These are phyloP conservation scores for Sclerotinia borealis DNA, from an alignment of 2,329 filamentous ascomycete species.

Conservation along the genomic window DNA sequence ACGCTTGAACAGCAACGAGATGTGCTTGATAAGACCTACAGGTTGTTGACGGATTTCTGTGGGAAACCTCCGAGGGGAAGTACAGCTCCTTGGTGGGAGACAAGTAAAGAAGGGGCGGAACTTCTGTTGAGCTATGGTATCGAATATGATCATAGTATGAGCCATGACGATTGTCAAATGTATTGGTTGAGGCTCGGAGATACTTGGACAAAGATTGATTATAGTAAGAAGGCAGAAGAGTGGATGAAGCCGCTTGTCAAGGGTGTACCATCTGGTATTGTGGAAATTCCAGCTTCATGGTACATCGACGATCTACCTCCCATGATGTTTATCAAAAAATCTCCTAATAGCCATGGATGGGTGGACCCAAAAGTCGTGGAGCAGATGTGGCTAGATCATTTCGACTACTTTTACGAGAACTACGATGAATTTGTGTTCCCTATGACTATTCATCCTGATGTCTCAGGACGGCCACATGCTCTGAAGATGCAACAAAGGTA, in stretches of 20 bases:
- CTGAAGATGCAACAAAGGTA: constrained; percentile 67
- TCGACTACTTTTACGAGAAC: constrained; percentile 70
- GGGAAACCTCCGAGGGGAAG: constrained; percentile 67
- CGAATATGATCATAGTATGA: constrained; percentile 64
- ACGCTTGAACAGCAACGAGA: constrained; percentile 68
- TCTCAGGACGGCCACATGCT: constrained; percentile 65
- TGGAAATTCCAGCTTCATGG: constrained; percentile 62
- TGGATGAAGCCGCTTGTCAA: constrained; percentile 62
- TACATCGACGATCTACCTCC: constrained; percentile 56
- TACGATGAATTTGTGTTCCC: constrained; percentile 74
- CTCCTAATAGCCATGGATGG: constrained; percentile 57
- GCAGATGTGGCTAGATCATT: constrained; percentile 44
- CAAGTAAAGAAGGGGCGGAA: constrained; percentile 59
- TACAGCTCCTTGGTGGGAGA: constrained; percentile 74
- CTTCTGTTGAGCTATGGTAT: constrained; percentile 60
- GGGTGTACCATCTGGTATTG: constrained; percentile 54
- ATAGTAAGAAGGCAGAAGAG: constrained; percentile 51
- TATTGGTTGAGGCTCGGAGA: constrained; percentile 61
- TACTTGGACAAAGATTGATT: constrained; percentile 63
- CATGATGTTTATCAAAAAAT: constrained; percentile 67
- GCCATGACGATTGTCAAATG: constrained; percentile 57
- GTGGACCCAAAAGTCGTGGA: constrained; percentile 47
- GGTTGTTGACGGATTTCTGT: constrained; percentile 62
- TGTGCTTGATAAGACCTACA: constrained; percentile 68
- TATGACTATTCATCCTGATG: constrained; percentile 71